Base-by-base conservation (phyloP, 345 rosid genomes). In the Stellera chamaejasme region DNA sequence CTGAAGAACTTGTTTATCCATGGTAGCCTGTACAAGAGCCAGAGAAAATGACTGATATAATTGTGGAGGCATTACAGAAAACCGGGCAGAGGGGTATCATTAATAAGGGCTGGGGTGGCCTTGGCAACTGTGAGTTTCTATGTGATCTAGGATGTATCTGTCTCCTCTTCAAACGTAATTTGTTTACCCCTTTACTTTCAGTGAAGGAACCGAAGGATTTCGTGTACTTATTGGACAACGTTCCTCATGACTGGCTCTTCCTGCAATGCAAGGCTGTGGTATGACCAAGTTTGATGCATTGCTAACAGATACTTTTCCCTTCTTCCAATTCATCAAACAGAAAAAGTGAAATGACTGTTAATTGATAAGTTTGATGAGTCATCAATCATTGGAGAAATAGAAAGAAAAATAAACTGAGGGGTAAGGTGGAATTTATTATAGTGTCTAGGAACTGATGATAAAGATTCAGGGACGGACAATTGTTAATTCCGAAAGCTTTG, bases 181-280 rank as follows among this genome's bases (percentile, higher is more conserved):
- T 32, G 39, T 32, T 32, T 8, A 13, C 49, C 32, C 56, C 11
- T 51, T 71, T 73, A 50, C 52, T 69, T 56, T n/a, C 71, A 94
- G 99, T 94, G 87, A 81, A 90, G 59, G 87, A 90, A 73, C 78
- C 95, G 11, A 94, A 85, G 67, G 97, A 94, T 70, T 80, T 41
- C 6, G 66, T 90, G 62, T 94, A 90, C 79, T 66, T 72, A 67
- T 51, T 94, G 87, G 99, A 94, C 69, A 94, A 94, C 65, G 74
- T 77, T 60, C 99, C 99, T 51, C 99, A 90, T 73, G 97, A 94
- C 65, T 90, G 99, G 99, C 74, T 94, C 42, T 94, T 94, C 75
- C 79, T 92, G 49, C 92, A 70, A 69, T 94, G 99, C 91, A 94
- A 75, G 77, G 97, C 99, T 66, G 99, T 94, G 96, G 99, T 94